Evolutionary conservation across 2,329 filamentous ascomycete species (phyloP), one percentile per base, ranked within the genome.

Genomic region (Cryphonectria japonica): DNA sequence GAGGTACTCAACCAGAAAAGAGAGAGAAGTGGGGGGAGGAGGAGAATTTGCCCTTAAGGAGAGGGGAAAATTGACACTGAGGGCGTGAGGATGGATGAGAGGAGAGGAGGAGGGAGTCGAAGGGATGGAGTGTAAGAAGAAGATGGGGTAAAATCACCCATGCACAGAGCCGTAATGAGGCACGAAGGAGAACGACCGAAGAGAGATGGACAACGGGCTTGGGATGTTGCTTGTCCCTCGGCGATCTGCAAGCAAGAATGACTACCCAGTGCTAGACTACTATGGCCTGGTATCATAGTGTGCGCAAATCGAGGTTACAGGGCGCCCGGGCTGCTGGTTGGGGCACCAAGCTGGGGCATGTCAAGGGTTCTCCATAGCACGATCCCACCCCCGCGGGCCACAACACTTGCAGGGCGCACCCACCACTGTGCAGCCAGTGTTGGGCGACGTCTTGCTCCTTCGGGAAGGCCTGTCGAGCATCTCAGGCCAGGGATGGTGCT

Each of bases 281-380:
- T 46, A 46, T 22, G 16, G 14, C 29, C 7, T 29, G 14, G 13
- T 34, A 37, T 29, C 32, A 60, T 32, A 46, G 41, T 52, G 43
- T 22, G 43, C 16, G 32, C 68, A 69, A 29, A 54, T 66, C 62
- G 50, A 69, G 54, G 29, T 67, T 54, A 37, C 68, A 46, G 63
- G 68, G 54, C 66, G 63, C 52, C 65, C 34, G 32, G 62, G 14
- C 19, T 50, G 46, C 46, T 50, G 46, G 46, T 8, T 50, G 19
- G 46, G 46, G 8, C 43, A 7, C 22, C 19, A 22, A 50, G n/a
- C 46, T n/a, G 46, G 46, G 29, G 59, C 41, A 39, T 9, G 34
- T 22, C 57, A 32, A 26, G 64, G 68, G 41, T 61, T 50, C 63
- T 62, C 60, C 68, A 67, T 52, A 70, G 59, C 63, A 39, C 37